phyloP scores from a whole-genome alignment of 495 filamentous ascomycete species.

The Podospora anserina region DNA sequence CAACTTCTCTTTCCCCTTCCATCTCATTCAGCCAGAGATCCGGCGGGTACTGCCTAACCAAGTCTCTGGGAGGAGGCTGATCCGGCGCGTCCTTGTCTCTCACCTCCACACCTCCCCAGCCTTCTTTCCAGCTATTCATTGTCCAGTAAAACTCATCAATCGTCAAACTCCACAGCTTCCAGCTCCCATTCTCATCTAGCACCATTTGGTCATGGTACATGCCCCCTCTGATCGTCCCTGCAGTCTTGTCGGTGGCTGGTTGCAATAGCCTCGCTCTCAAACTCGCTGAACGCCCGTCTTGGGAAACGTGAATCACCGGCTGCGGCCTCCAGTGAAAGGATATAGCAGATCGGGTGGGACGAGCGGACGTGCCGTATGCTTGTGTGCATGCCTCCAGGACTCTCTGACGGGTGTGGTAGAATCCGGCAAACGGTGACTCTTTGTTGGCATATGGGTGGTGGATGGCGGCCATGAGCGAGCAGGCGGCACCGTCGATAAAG shows the following conservation, averaged over 20 bases:
- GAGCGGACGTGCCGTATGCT: conserved; percentile 16
- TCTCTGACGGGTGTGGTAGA: conserved; percentile 22
- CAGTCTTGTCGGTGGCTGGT: conserved; percentile 14
- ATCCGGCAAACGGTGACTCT: conserved; percentile 21
- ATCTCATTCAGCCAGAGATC: conserved; percentile 15
- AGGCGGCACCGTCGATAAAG: conserved; percentile 17
- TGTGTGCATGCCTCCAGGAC: conserved; percentile 16
- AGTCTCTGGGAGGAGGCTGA: conserved; percentile 12
- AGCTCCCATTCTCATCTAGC: conserved; percentile 18
- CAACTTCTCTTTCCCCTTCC: conserved; percentile 17
- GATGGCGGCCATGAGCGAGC: conserved; percentile 19
- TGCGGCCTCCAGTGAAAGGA: conserved; percentile 24
- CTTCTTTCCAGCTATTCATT: conserved; percentile 14
- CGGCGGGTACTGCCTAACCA: conserved; percentile 13
- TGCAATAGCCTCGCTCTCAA: conserved; percentile 21
- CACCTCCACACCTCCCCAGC: conserved; percentile 19
- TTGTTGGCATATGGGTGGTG: conserved; percentile 22
- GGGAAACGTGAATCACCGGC: conserved; percentile 22
- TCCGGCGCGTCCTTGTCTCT: conserved; percentile 7
- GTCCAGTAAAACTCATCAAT: conserved; percentile 30
- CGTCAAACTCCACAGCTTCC: conserved; percentile 21
- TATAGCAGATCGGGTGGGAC: conserved; percentile 1
- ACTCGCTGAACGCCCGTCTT: conserved; percentile 21
- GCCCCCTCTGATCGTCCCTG: conserved; percentile 12
- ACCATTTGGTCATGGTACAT: conserved; percentile 28